These are phyloP conservation scores for Hypoxylon sp. DNA, from an alignment of 2,329 filamentous ascomycete species.

Conservation along the genomic window DNA sequence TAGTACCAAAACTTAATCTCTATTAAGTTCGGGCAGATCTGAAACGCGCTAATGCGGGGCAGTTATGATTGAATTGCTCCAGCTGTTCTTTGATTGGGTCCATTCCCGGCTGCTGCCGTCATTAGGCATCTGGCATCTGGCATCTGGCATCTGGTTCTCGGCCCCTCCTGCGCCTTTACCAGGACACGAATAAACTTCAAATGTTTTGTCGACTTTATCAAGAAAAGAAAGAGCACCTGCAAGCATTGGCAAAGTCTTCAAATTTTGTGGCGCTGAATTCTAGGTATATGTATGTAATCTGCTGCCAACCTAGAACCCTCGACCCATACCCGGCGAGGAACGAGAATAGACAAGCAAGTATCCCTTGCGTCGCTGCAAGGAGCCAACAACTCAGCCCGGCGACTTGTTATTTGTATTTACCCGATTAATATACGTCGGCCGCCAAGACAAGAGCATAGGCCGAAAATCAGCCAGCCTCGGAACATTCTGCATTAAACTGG, in stretches of 20 bases:
- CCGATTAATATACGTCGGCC: slow-evolving; percentile 4
- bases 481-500: background rate
- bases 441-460: background rate
- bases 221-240: background rate
- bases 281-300: no score
- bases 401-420: slow-evolving; percentile 2
- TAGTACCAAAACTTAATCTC: slow-evolving; percentile 15
- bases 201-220: background rate
- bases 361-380: slow-evolving; percentile 9
- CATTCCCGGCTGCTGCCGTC: slow-evolving; percentile 26
- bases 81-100: slow-evolving; percentile 27
- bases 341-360: background rate
- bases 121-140: no score
- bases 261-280: background rate
- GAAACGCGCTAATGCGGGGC: slow-evolving; percentile 38
- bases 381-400: slow-evolving; percentile 1
- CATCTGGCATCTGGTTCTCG: slow-evolving; percentile 7
- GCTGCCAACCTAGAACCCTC: background rate
- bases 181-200: background rate
- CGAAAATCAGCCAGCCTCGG: background rate
- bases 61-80: slow-evolving; percentile 4
- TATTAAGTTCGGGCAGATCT: slow-evolving; percentile 30
- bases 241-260: background rate
- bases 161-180: slow-evolving; percentile 14
- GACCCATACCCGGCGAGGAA: background rate